A percentile compares a stretch with the other conserved stretches of the same genome.
Evolutionary conservation across 805 yeast species (phyloP).

Genomic region (Zygosaccharomyces siamensis): DNA sequence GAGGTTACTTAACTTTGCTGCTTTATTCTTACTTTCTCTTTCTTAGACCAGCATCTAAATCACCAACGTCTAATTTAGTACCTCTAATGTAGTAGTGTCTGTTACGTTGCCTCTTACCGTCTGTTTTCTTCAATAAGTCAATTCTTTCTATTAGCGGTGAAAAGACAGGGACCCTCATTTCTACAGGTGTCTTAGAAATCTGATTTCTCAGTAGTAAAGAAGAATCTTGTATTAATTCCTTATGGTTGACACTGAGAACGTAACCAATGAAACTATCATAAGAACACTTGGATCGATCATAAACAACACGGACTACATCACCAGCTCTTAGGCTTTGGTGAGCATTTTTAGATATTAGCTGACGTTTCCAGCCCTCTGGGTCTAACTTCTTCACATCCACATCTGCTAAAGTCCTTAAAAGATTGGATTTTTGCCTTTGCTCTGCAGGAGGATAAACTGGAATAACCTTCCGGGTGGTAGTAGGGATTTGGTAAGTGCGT

Average conservation of each 20-base stretch:
- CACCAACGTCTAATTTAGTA: constrained; percentile 70
- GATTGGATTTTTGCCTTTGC: constrained; percentile 5
- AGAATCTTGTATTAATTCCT: constrained; percentile 54
- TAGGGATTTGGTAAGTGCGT: constrained; percentile 18
- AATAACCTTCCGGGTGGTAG: constrained; percentile 21
- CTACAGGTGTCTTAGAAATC: constrained; percentile 78
- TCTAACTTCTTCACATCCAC: constrained; percentile 59
- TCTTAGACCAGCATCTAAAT: constrained; percentile 47
- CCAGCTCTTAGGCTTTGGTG: constrained; percentile 64
- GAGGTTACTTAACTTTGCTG: background rate
- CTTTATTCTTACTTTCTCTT: constrained; percentile 21
- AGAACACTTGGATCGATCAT: constrained; percentile 47
- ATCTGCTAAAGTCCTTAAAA: constrained; percentile 15
- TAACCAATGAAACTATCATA: constrained; percentile 73
- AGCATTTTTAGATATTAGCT: constrained; percentile 44
- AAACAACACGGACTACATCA: constrained; percentile 73
- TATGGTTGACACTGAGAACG: constrained; percentile 69
- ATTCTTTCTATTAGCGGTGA: constrained; percentile 73
- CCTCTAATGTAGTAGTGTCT: constrained; percentile 89
- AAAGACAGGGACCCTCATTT: constrained; percentile 71
- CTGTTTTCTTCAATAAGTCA: constrained; percentile 66
- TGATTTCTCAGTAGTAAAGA: constrained; percentile 80
- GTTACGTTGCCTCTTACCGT: constrained; percentile 63
- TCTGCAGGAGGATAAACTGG: constrained; percentile 33
- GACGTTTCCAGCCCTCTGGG: constrained; percentile 62